Percentiles rank a stretch among this genome's conserved stretches.
phyloP scores from a whole-genome alignment of 2,329 filamentous ascomycete genomes.

The Lasiodiplodia theobromae region DNA sequence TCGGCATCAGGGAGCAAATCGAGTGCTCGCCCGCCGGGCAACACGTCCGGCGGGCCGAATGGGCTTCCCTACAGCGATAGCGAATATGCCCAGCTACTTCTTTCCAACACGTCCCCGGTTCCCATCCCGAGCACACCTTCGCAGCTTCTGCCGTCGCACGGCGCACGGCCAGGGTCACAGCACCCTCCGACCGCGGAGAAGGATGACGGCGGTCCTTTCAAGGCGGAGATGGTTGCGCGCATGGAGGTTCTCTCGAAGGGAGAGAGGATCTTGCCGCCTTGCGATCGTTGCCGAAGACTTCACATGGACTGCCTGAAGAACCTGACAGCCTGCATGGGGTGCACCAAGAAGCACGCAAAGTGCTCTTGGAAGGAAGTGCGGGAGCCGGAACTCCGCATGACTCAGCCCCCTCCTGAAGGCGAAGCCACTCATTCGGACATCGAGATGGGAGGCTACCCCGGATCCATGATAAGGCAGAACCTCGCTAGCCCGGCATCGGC shows the following conservation, averaged over 20 bases:
- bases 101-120: slow-evolving; percentile 52
- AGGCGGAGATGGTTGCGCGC: slow-evolving; percentile 72
- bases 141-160: slow-evolving; percentile 56
- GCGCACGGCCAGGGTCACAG: slow-evolving; percentile 50
- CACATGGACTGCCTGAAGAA: slow-evolving; percentile 86
- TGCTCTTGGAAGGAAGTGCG: slow-evolving; percentile 86
- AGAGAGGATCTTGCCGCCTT: slow-evolving; percentile 79
- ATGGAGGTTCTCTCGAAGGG: slow-evolving; percentile 79
- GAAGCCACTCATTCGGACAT: slow-evolving; percentile 26
- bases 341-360: slow-evolving; percentile 89
- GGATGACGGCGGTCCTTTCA: slow-evolving; percentile 66
- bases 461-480: slow-evolving; percentile 17
- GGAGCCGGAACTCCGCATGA: slow-evolving; percentile 66
- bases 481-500: slow-evolving; percentile 21
- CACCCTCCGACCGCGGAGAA: slow-evolving; percentile 50
- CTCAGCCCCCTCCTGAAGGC: slow-evolving; percentile 5
- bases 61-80: slow-evolving; percentile 36
- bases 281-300: slow-evolving; percentile 80
- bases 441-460: slow-evolving; percentile 25
- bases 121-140: slow-evolving; percentile 63
- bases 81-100: slow-evolving; percentile 51
- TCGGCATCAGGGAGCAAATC: slow-evolving; percentile 45
- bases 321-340: slow-evolving; percentile 83
- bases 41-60: slow-evolving; percentile 27
- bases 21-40: slow-evolving; percentile 35